Evolutionary conservation across 306 rosid genomes (phyloP), one percentile per base, ranked within the genome.

Genomic region (Cicer bijugum): DNA sequence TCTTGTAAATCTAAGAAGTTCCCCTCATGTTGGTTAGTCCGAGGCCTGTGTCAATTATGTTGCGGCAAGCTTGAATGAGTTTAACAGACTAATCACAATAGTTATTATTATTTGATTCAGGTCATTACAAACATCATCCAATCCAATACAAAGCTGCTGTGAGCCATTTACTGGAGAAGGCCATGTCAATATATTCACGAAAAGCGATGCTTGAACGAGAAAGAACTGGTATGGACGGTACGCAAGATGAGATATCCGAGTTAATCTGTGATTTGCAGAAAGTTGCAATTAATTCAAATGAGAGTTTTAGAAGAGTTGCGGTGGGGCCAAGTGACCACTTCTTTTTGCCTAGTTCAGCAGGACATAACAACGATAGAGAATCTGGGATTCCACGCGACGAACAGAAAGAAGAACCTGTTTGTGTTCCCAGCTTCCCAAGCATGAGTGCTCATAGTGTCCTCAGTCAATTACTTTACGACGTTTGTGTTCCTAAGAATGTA

Each of bases 11-110:
- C 84, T 89, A 84, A 82, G 80, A 67, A 85, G 83, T 75, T 89
- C 99, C 57, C 74, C 90, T 78, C 99, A 94, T 75, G 80, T 94
- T 74, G 97, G 99, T 91, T 81, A 78, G 92, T 85, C 70, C 1
- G 70, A 74, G 65, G 63, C 62, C 47, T 46, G 46, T 77, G 63
- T 62, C 43, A 46, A 57, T 63, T 67, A 6, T 65, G 15, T 16
- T 53, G 10, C 73, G 44, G 56, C 55, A 61, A 52, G 61, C 50
- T 60, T 72, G 65, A 74, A 61, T 50, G 8, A 4, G 37, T 66
- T 55, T 62, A 50, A 66, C 53, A 17, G 43, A 52, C 40, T 44
- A 17, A 16, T 67, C 42, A 12, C 46, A 23, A 82, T 66, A 51
- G 44, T 28, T 69, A 14, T 38, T 63, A 17, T 56, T 74, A 63